Evolutionary conservation across 2,329 filamentous ascomycete species (phyloP), one percentile per base, ranked within the genome.

Genomic region (Fusarium verrucosum): DNA sequence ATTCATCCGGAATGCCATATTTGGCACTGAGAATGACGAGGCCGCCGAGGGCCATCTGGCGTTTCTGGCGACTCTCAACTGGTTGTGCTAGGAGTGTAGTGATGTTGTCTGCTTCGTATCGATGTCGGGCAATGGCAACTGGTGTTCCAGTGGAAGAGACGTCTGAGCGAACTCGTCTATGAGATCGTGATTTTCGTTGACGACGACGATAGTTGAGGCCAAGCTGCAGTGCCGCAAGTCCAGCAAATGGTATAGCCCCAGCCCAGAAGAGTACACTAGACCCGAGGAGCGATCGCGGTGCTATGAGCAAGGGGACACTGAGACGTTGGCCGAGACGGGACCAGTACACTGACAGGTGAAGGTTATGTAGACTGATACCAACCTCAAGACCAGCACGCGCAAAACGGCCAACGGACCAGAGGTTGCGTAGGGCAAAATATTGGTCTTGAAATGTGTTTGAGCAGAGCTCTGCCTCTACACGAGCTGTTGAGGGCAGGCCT

Each of bases 21-120:
- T 80, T 82, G 51, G 82, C 82, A 55, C 77, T 79, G 46, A 82
- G 54, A n/a, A 85, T 78, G 13, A 82, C 78, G n/a, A 85, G 75
- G 2, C 79, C 79, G 22, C 78, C 76, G 5, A 72, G 70, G 20
- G 71, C 51, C 42, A 63, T 58, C 43, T 77, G 72, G 1, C 74
- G 72, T n/a, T 71, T 71, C 69, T 81, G 80, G 6, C 74, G 72
- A 1, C 72, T 72, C 42, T 78, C 75, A 9, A 82, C 77, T 2
- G 77, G 75, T 7, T 75, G 72, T 2, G 77, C 75, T 32, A 83
- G 75, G 35, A 83, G 70, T n/a, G 75, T 74, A 5, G 78, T 77
- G 33, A 83, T 69, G 58, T 80, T 77, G 59, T 82, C 81, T 4
- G 81, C 81, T 60, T 82, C 80, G 40, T 77, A 73, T 13, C 80